Evolutionary conservation across 208 protist genomes (phyloP), one percentile per base, ranked within the genome.

Genomic region (Porcisia hertigi): DNA sequence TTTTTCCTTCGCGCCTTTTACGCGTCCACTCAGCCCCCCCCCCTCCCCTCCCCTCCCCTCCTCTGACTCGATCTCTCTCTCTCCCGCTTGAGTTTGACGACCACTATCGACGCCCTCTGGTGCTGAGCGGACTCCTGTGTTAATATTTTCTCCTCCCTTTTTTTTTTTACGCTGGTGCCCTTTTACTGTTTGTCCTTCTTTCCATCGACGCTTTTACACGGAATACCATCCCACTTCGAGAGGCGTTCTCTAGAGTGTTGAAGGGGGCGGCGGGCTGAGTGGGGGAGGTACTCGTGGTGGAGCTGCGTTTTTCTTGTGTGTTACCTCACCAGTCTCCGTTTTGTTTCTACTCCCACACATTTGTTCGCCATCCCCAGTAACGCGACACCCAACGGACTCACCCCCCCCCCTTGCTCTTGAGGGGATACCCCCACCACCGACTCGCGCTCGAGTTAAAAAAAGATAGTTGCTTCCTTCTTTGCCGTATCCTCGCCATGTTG

Each of bases 401-500:
- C 7, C 34, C 30, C 30, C 7, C 34, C 30, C 30, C 30, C 30
- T 30, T 30, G 30, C 30, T 30, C 30, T 30, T 30, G 30, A 30
- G 30, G 30, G 30, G 30, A 30, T 30, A 30, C 30, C 30, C 30
- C 30, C 30, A 30, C 30, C 30, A 30, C 30, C 30, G 30, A 30
- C 30, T 30, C 30, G 30, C 30, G 30, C 30, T 30, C 30, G 30
- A 39, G 30, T 9, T 34, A 11, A 43, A 65, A 30, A 67, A 16
- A 16, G 11, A n/a, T 30, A 23, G 60, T 36, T 43, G 43, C 63
- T 52, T 3, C 47, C 25, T 41, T 67, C 36, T 8, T 34, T 67
- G 25, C 41, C 63, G 39, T 20, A 11, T 9, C 12, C 30, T 41
- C 49, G 36, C 53, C 34, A 93, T 93, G 88, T 63, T 93, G 20